Evolutionary conservation across 345 rosid genomes (phyloP), one percentile per base, ranked within the genome.

Genomic region (Trapa incisa): DNA sequence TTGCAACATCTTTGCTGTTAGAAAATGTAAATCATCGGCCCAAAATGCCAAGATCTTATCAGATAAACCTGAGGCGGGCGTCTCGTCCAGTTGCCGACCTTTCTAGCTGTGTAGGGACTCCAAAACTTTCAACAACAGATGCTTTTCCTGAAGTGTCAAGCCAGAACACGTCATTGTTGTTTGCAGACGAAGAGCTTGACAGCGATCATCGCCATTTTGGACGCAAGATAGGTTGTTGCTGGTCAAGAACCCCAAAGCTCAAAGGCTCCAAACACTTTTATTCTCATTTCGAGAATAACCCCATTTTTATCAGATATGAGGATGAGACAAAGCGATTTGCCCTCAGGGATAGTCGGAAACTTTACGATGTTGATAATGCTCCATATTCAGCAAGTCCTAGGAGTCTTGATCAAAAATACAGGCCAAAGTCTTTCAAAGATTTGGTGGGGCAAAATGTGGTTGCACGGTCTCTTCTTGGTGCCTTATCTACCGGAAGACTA

Each of bases 361-460:
- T 68, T 63, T 50, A 53, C 43, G 56, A 65, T 56, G 72, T 67
- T 66, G 86, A 78, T 66, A 73, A 53, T 64, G 38, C 70, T 66
- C 72, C 74, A 10, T 70, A 73, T 79, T 73, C 72, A 16, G 85
- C 78, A 71, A 73, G 80, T 75, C 85, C 85, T 4, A 81, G 89
- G 79, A 84, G 95, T 72, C 77, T 87, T 54, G 84, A 87, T 75
- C 88, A 89, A 76, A 94, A 87, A 71, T 91, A 78, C 67, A 81
- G 80, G 74, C 99, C 96, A 42, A 94, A 80, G 64, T 79, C 82
- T 71, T 91, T 94, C 64, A 72, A 84, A 48, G 99, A 91, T 70
- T 71, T 94, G 78, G 87, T 91, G 16, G 99, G 99, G 72, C 99
- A 94, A 78, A 81, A 81, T 72, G 85, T 87, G 1, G 91, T 89